Evolutionary conservation across 805 yeast genomes (phyloP).

Genomic region (Yueomyces sinensis): DNA sequence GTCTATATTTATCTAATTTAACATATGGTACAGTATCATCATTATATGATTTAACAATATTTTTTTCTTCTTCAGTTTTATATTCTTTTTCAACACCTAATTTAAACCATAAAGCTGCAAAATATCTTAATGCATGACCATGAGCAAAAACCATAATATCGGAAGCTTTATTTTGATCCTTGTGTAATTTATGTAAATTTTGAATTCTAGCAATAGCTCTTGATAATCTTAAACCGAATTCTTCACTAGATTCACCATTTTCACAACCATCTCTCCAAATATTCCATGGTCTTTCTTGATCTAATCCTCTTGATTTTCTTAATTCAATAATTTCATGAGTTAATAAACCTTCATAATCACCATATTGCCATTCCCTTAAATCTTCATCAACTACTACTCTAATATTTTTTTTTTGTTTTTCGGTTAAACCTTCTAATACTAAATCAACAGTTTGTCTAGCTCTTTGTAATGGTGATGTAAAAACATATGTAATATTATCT

Average conservation of each 20-base stretch:
- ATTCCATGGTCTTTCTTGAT: conserved; percentile 42
- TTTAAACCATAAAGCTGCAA: conserved; percentile 77
- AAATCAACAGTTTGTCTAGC: conserved; percentile 66
- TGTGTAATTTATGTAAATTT: conserved; percentile 40
- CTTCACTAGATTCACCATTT: conserved; percentile 60
- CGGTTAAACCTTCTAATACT: conserved; percentile 37
- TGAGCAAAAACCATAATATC: conserved; percentile 83
- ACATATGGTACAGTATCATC: conserved; percentile 25
- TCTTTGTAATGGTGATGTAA: conserved; percentile 71
- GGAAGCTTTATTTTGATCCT: conserved; percentile 38
- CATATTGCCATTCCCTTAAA: conserved; percentile 91
- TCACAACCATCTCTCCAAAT: conserved; percentile 94
- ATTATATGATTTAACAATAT: conserved; percentile 11
- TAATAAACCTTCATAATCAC: conserved; percentile 80
- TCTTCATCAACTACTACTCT: conserved; percentile 46
- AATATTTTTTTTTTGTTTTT: conserved; percentile 29
- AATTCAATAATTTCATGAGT: conserved; percentile 53
- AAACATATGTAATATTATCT: conserved; percentile 42
- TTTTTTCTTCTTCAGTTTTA: conserved; percentile 10
- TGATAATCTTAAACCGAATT: conserved; percentile 65
- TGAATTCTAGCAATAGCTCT: conserved; percentile 52
- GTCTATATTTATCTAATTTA: conserved; percentile 22
- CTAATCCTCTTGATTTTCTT: conserved; percentile 48
- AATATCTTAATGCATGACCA: conserved; percentile 83
- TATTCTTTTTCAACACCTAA: conserved; percentile 22